Base-by-base conservation (phyloP, 768 basidiomycete genomes). In the Hydnomerulius pinastri region DNA sequence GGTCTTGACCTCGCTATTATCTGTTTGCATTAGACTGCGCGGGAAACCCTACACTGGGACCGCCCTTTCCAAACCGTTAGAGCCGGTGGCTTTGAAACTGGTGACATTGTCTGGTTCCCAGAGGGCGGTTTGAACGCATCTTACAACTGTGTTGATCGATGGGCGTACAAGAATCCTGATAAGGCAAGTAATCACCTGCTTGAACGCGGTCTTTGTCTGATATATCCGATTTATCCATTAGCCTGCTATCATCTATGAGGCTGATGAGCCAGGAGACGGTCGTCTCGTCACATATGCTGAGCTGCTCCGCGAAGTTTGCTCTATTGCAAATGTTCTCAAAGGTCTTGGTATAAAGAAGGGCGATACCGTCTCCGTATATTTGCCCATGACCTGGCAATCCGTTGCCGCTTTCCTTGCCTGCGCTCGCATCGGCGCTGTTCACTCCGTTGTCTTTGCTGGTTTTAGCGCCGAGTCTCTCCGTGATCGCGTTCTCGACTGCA, bases 161-260 rank as follows among this genome's bases (percentile, higher is more conserved):
- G 92, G 87, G 96, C 92, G 13, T 94, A 87, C 75, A 82, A 85
- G 65, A 74, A 94, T 62, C 97, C 96, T 0, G 73, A 97, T 68
- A 86, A 83, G 73, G 88, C 84, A 50, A 40, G 63, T 43, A 4
- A 8, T n/a, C 7, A 43, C 21, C n/a, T 44, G n/a, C 36, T 23
- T 15, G 27, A 9, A 36, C 20, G 40, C 20, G 9, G n/a, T n/a
- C n/a, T 11, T 4, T 36, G 36, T 28, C 15, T 24, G n/a, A 33
- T 25, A 13, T 42, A 3, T 28, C 24, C 40, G 21, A 11, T 2
- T 17, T 30, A 41, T 46, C 23, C 17, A 17, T 10, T 57, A 93
- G 90, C 85, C 86, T 23, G 96, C 96, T 24, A 97, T 98, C 71
- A 94, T 98, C 70, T 99, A 95, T 74, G 96, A 99, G 70, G 95